Evolutionary conservation across 805 yeast genomes (phyloP).

Genomic region (Spathaspora boniae): DNA sequence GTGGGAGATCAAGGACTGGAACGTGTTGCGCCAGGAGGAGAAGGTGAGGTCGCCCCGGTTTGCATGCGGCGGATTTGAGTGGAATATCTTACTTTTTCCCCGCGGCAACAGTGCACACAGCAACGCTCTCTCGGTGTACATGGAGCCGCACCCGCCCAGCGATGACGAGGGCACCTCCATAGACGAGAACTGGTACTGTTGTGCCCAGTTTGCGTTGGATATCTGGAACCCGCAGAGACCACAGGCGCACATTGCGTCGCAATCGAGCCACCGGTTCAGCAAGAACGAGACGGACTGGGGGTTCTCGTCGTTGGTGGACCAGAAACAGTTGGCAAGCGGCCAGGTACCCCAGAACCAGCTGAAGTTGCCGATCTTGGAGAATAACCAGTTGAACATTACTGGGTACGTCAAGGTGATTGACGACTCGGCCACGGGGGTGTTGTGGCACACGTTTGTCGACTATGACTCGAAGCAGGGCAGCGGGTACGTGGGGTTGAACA

Average conservation of each 20-base stretch:
- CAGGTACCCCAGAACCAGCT: slow-evolving; percentile 12
- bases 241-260: slow-evolving; percentile 51
- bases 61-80: slow-evolving; percentile 58
- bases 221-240: slow-evolving; percentile 80
- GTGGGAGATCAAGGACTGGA: slow-evolving; percentile 54
- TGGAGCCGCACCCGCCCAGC: slow-evolving; percentile 64
- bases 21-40: slow-evolving; percentile 30
- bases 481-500: slow-evolving; percentile 88
- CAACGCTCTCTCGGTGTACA: slow-evolving; percentile 60
- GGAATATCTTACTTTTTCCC: slow-evolving; percentile 76
- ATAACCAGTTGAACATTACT: slow-evolving; percentile 64
- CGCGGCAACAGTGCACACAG: slow-evolving; percentile 58
- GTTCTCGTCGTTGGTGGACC: slow-evolving; percentile 70
- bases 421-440: slow-evolving; percentile 86
- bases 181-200: slow-evolving; percentile 73
- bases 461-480: slow-evolving; percentile 85
- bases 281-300: slow-evolving; percentile 93
- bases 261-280: slow-evolving; percentile 76
- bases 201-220: slow-evolving; percentile 86
- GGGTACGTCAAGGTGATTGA: slow-evolving; percentile 73
- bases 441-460: slow-evolving; percentile 85
- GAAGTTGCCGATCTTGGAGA: slow-evolving; percentile 40
- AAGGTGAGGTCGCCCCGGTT: slow-evolving; percentile 48
- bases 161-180: slow-evolving; percentile 23
- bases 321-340: slow-evolving; percentile 36